Percentiles rank a stretch among this genome's conserved stretches.
phyloP scores from a whole-genome alignment of 257 asterid species.

The Marsdenia floribunda region DNA sequence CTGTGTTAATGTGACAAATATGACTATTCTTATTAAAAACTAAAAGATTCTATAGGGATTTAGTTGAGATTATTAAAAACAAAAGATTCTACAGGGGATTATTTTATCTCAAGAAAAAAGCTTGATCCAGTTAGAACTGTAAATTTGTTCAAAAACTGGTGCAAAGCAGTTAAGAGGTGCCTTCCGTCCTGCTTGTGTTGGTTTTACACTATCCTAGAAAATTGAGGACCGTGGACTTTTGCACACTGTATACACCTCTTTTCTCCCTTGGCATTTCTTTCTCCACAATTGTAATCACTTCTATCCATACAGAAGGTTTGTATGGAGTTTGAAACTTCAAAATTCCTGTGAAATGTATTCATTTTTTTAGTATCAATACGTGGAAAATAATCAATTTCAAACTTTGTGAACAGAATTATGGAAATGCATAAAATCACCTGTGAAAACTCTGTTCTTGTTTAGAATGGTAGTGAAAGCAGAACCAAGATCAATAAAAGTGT shows the following conservation, averaged over 20 bases:
- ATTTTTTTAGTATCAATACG: neutral
- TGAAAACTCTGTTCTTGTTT: neutral
- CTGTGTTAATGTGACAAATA: too few species aligned
- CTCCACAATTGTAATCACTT: constrained; percentile 33
- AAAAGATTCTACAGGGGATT: too few species aligned
- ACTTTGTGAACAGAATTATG: too few species aligned
- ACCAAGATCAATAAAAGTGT: constrained; percentile 44
- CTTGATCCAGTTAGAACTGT: neutral
- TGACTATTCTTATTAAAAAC: too few species aligned
- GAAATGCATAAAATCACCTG: neutral
- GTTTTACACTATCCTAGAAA: constrained; percentile 75
- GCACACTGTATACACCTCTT: constrained; percentile 57
- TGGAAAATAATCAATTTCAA: neutral
- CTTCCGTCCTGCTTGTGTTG: constrained; percentile 81
- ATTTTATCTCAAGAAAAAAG: too few species aligned
- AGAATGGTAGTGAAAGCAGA: constrained; percentile 28
- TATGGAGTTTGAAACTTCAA: neutral
- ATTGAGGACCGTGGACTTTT: constrained; percentile 47
- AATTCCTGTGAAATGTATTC: neutral
- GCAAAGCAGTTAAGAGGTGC: constrained; percentile 42
- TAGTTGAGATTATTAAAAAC: too few species aligned
- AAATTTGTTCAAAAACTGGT: constrained; percentile 22
- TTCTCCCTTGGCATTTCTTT: constrained; percentile 37
- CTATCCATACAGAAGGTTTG: neutral
- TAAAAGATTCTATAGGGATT: too few species aligned